Conservation (phyloP, 2,329 filamentous ascomycete genomes). For the Venturia aucupariae region DNA sequence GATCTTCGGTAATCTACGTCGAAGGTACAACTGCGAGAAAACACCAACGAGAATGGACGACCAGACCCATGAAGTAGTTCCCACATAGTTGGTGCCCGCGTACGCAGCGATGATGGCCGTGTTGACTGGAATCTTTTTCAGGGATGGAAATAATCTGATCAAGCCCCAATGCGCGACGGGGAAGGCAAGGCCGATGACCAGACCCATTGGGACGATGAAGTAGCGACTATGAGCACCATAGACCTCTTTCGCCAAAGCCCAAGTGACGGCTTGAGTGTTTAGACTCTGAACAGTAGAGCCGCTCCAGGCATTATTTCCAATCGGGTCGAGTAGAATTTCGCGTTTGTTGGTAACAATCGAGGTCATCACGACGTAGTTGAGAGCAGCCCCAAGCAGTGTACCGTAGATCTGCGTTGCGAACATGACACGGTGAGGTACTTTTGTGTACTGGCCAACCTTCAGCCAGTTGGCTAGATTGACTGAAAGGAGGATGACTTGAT, state of each 20-base stretch:
- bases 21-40: conserved; percentile 28
- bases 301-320: conserved; percentile 37
- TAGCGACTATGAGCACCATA: conserved; percentile 30
- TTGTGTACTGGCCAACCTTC: conserved; percentile 45
- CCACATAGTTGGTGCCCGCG: conserved; percentile 27
- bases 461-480: conserved; percentile 24
- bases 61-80: conserved; percentile 8
- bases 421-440: conserved; percentile 55
- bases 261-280: conserved; percentile 25
- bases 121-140: conserved; percentile 23
- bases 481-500: conserved; percentile 25
- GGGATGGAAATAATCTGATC: neutral
- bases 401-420: conserved; percentile 51
- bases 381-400: conserved; percentile 23
- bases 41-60: conserved; percentile 22
- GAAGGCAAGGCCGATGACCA: conserved; percentile 32
- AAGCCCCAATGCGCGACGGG: conserved; percentile 25
- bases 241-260: conserved; percentile 14
- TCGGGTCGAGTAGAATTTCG: conserved; percentile 30
- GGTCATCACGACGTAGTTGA: conserved; percentile 37
- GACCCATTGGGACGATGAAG: conserved; percentile 29
- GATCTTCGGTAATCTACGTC: conserved; percentile 26
- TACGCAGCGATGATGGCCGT: conserved; percentile 35
- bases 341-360: conserved; percentile 34
- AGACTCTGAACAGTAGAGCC: conserved; percentile 37